A percentile compares a stretch with the other conserved stretches of the same genome.
Conservation (phyloP, 768 basidiomycete genomes). For the Neoboletus magnificus region DNA sequence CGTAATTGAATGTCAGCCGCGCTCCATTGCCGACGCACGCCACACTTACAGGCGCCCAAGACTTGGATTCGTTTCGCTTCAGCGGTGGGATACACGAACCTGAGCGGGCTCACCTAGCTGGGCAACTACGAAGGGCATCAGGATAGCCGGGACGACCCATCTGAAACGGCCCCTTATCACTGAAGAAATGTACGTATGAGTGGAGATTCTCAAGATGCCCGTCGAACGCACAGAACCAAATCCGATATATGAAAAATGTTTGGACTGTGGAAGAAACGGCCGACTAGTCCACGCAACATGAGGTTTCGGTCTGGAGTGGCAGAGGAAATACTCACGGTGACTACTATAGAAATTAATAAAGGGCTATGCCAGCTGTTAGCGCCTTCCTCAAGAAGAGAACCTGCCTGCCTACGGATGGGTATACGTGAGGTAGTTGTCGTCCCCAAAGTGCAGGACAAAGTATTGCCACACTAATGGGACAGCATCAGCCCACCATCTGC, state of each 20-base stretch:
- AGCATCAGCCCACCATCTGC: background rate
- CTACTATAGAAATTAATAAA: conserved; percentile 17
- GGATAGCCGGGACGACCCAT: conserved; percentile 17
- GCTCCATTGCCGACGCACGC: background rate
- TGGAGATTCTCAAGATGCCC: background rate
- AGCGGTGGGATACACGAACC: background rate
- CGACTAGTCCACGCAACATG: conserved; percentile 15
- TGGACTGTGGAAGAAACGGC: conserved; percentile 20
- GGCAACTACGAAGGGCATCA: conserved; percentile 17
- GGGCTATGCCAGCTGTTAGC: conserved; percentile 17
- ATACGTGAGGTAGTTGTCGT: conserved; percentile 5
- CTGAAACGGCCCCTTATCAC: conserved; percentile 14
- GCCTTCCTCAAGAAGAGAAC: background rate
- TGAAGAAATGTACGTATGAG: background rate
- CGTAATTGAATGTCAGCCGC: conserved; percentile 2
- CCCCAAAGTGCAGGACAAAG: conserved; percentile 23
- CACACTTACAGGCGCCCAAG: conserved; percentile 14
- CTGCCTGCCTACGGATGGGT: conserved; percentile 21
- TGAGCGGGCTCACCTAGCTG: conserved; percentile 13
- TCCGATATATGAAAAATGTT: conserved; percentile 26
- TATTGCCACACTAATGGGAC: conserved; percentile 20
- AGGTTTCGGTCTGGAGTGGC: conserved; percentile 8
- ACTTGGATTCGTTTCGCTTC: conserved; percentile 7
- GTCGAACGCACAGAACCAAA: conserved; percentile 20
- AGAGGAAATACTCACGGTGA: conserved; percentile 15